Conservation (phyloP, 306 rosid genomes). For the Oxytropis ochrocephala region DNA sequence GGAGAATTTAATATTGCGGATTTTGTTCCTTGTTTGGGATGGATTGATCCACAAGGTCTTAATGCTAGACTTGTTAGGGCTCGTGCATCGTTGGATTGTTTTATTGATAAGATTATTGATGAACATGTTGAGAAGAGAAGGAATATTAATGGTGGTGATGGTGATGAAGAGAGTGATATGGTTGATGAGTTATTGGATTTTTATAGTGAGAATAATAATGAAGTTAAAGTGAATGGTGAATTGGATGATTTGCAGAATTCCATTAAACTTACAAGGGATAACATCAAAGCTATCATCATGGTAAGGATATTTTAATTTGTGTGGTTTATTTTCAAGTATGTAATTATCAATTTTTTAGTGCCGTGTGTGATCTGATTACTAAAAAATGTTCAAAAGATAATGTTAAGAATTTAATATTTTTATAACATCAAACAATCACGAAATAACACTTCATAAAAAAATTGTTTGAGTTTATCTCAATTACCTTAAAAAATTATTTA, state of each 20-base stretch:
- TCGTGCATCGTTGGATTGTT: constrained; percentile 43
- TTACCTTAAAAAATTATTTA: too few relatives aligned
- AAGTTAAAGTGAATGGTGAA: constrained; percentile 11
- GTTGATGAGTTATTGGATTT: constrained; percentile 74
- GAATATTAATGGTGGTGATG: not conserved
- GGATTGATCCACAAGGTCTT: constrained; percentile 67
- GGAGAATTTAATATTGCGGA: constrained; percentile 69
- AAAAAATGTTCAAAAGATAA: too few relatives aligned
- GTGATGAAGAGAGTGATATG: constrained; percentile 47
- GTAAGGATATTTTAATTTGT: constrained; percentile 3
- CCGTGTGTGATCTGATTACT: too few relatives aligned
- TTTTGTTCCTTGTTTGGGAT: constrained; percentile 47
- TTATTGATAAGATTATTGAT: constrained; percentile 60
- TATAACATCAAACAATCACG: too few relatives aligned
- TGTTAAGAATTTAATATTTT: too few relatives aligned
- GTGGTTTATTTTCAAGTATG: not conserved
- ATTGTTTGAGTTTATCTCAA: too few relatives aligned
- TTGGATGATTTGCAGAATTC: constrained; percentile 34
- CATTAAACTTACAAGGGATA: constrained; percentile 57
- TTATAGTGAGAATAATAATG: constrained; percentile 39
- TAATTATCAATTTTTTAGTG: too few relatives aligned
- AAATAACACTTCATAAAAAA: too few relatives aligned
- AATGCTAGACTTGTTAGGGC: constrained; percentile 39
- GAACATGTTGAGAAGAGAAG: constrained; percentile 45
- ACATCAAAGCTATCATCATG: constrained; percentile 85